Percentiles rank a stretch among this genome's conserved stretches.
Conservation (phyloP, 2,329 filamentous ascomycete genomes). For the Zarea fungicola region DNA sequence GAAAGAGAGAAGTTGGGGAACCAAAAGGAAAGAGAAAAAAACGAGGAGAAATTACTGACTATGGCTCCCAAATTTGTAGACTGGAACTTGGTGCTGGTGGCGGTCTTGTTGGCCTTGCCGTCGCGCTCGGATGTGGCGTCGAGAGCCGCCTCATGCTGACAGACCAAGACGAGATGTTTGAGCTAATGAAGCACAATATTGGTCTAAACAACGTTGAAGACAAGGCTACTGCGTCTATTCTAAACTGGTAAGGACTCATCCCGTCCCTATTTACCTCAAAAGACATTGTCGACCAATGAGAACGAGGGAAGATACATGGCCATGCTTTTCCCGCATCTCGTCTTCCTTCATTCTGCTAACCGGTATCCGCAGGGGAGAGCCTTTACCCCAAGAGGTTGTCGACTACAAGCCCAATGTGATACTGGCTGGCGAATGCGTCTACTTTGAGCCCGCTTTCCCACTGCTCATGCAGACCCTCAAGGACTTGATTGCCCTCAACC, state of each 20-base stretch:
- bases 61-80: constrained; percentile 42
- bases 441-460: constrained; percentile 94
- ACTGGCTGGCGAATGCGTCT: constrained; percentile 94
- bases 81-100: constrained; percentile 90
- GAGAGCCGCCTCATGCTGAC: constrained; percentile 65
- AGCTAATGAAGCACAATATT: constrained; percentile 83
- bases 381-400: constrained; percentile 48
- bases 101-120: constrained; percentile 70
- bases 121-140: constrained; percentile 52
- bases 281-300: too few relatives aligned
- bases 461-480: constrained; percentile 73
- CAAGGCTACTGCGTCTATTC: constrained; percentile 60
- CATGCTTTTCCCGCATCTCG: too few relatives aligned
- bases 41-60: neutral
- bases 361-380: constrained; percentile 50
- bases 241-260: constrained; percentile 83
- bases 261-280: too few relatives aligned
- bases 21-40: neutral
- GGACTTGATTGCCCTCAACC: constrained; percentile 68
- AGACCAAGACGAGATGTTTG: constrained; percentile 80
- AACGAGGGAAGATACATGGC: too few relatives aligned
- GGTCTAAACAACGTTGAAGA: constrained; percentile 66
- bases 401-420: constrained; percentile 68
- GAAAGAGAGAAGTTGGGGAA: neutral
- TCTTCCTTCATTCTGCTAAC: too few relatives aligned